Evolutionary conservation across 1,284 basidiomycete genomes (phyloP), one percentile per base, ranked within the genome.

Genomic region (Rhodotorula sp.): DNA sequence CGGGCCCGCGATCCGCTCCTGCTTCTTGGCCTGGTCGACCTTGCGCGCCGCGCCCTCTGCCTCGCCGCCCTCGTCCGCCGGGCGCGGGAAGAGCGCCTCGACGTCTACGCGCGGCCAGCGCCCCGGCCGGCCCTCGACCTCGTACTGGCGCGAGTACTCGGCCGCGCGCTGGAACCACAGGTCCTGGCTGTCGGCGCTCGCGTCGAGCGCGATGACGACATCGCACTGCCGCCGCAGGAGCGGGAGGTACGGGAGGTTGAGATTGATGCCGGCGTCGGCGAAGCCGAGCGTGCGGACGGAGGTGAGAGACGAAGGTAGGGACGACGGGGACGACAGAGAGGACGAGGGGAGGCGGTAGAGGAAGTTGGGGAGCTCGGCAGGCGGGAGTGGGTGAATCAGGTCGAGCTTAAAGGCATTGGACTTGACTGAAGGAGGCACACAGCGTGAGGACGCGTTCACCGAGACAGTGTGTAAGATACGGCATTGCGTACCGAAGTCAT

Each of bases 121-220:
- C 49, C 78, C 80, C 19, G 50, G 54, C 0, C 23, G 4, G 21
- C 16, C 52, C 5, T 19, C 42, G 7, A 25, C 17, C 7, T 57
- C 50, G 64, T 68, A 72, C 27, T 55, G 48, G 10, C 77, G 74
- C 7, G 83, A 82, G 57, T 82, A 80, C 61, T 83, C 80, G 75
- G 82, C 80, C 27, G 83, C 83, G 8, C 82, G 78, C 58, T 79
- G 80, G 74, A 84, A 84, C 83, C 83, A 84, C 4, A 83, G 72
- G 64, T 83, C 82, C 73, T 84, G 83, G 17, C 80, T 81, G 71
- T 84, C 83, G 10, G 83, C 83, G 56, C 80, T 81, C 19, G 83
- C 83, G 69, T 84, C 83, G 14, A 84, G 77, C 19, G 83, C 82
- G 59, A 84, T 81, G 44, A 84, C 80, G 66, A 83, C 81, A 73